Conservation (phyloP, 2,329 filamentous ascomycete genomes). For the Hypoxylon sp. region DNA sequence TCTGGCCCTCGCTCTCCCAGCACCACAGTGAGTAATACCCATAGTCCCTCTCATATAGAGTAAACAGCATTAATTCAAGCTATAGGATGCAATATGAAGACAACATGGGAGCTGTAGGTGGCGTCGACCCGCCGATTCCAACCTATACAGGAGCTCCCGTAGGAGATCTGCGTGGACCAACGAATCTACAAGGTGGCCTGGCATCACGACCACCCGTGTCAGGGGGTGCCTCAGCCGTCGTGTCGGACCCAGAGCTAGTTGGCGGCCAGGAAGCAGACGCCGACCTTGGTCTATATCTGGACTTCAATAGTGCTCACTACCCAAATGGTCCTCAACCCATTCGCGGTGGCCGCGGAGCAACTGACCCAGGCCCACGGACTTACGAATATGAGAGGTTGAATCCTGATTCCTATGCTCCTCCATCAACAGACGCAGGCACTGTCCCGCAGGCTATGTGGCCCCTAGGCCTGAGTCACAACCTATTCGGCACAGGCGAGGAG, state of each 20-base stretch:
- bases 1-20: conserved; percentile 36
- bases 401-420: conserved; percentile 68
- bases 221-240: conserved; percentile 58
- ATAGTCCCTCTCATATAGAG: not conserved
- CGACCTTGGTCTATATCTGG: conserved; percentile 66
- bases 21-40: conserved; percentile 37
- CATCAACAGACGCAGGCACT: conserved; percentile 66
- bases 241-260: conserved; percentile 60
- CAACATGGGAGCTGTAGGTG: conserved; percentile 61
- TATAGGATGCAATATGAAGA: conserved; percentile 60
- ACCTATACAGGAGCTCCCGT: conserved; percentile 55
- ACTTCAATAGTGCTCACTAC: conserved; percentile 64
- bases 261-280: conserved; percentile 66
- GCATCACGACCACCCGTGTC: conserved; percentile 57
- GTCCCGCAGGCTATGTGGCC: conserved; percentile 68
- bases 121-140: conserved; percentile 58
- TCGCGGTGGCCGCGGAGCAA: conserved; percentile 64
- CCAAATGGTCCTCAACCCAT: conserved; percentile 68
- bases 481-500: conserved; percentile 59
- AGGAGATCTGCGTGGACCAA: conserved; percentile 60
- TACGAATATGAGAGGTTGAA: conserved; percentile 68
- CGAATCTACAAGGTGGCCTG: conserved; percentile 59
- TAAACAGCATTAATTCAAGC: conserved; percentile 24
- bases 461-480: conserved; percentile 66
- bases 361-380: conserved; percentile 68